Evolutionary conservation across 2,329 filamentous ascomycete genomes (phyloP).

Genomic region (Scedosporium aurantiacum): DNA sequence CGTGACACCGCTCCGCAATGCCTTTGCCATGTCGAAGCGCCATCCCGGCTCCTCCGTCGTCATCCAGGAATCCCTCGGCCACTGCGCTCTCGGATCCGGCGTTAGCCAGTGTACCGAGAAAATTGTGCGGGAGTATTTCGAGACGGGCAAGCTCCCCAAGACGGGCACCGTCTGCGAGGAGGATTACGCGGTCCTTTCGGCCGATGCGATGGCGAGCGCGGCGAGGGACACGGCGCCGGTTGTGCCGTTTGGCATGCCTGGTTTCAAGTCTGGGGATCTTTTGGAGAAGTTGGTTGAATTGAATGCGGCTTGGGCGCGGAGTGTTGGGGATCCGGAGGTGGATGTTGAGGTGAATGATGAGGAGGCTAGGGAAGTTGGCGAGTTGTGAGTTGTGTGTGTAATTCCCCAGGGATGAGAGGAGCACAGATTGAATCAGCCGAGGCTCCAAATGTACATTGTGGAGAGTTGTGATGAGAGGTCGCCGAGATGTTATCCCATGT

Average conservation of each 20-base stretch:
- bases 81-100: slow-evolving; percentile 12
- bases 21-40: slow-evolving; percentile 15
- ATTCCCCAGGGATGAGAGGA: too few relatives aligned
- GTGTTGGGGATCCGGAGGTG: background rate
- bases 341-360: background rate
- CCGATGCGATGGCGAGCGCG: background rate
- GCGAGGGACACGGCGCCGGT: background rate
- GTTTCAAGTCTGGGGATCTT: background rate
- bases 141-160: slow-evolving; percentile 17
- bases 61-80: slow-evolving; percentile 19
- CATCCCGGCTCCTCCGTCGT: slow-evolving; percentile 19
- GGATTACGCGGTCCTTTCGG: background rate
- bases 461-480: too few relatives aligned
- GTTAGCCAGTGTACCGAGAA: slow-evolving; percentile 13
- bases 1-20: slow-evolving; percentile 31
- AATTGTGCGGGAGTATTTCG: slow-evolving; percentile 17
- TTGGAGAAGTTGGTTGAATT: background rate
- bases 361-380: too few relatives aligned
- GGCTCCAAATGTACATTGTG: too few relatives aligned
- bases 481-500: too few relatives aligned
- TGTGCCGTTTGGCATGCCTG: background rate
- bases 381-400: too few relatives aligned
- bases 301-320: background rate
- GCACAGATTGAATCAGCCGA: too few relatives aligned
- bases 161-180: slow-evolving; percentile 13